Base-by-base conservation (phyloP, 2,329 filamentous ascomycete genomes). In the Phaeosphaeria sp. region DNA sequence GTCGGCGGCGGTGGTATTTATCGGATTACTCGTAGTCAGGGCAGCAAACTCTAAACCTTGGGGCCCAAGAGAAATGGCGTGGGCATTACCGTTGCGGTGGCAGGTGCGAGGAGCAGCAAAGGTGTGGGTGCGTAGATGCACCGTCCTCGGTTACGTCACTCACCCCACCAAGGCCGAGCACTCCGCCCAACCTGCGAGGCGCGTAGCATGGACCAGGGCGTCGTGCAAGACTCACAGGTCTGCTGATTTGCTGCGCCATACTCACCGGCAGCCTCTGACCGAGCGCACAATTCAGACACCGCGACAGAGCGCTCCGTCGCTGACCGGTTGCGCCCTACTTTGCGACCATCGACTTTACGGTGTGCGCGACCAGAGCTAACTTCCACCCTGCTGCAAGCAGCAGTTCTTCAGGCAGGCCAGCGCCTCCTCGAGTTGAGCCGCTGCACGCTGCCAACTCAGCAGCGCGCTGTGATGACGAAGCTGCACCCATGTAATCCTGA, bases 391-490 rank as follows among this genome's bases (percentile, higher is more conserved):
- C 20, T 6, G 30, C n/a, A n/a, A n/a, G 47, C 58, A 59, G 53
- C 21, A 50, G 44, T 51, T 52, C 50, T 17, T 48, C 44, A 21
- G 25, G 48, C 55, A 51, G 52, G 52, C 47, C 36, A 33, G 52
- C 46, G 55, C 6, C 39, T 22, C 20, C 27, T 20, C 60, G 61
- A 63, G 60, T 61, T 64, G 39, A 49, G 53, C 33, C 46, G 54
- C 58, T 62, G 62, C 63, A 62, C 52, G 46, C 53, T 63, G 64
- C 65, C 66, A 63, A 60, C 67, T 66, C 63, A 63, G 58, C 66
- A 53, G 46, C 54, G 50, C 27, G 50, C 44, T 47, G 53, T 46
- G 59, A 66, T 66, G 63, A 66, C 63, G 61, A 64, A 66, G 63
- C 63, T 52, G 57, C 50, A 50, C 21, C 51, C 54, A 54, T 44